phyloP scores from a whole-genome alignment of 2,329 filamentous ascomycete genomes.

The Aureobasidium sp. region DNA sequence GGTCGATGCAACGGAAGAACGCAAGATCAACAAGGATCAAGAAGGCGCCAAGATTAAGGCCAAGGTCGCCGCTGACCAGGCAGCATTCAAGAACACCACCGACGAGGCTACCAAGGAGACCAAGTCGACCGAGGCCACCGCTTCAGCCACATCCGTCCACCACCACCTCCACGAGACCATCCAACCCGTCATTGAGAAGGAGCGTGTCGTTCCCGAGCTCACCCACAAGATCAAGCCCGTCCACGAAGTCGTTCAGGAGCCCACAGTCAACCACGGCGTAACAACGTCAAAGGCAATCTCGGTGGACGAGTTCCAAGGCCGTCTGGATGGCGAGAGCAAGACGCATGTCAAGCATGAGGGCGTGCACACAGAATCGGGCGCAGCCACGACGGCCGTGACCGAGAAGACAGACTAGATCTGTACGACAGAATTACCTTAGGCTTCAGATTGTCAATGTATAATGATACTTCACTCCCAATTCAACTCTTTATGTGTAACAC shows the following conservation, averaged over 20 bases:
- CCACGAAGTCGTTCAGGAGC: conserved; percentile 46
- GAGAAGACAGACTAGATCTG: not conserved
- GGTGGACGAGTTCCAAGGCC: conserved; percentile 20
- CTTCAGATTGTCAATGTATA: not conserved
- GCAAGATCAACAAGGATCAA: conserved; percentile 49
- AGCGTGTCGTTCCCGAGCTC: conserved; percentile 55
- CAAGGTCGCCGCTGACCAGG: conserved; percentile 16
- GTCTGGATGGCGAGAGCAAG: conserved; percentile 12
- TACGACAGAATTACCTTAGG: not conserved
- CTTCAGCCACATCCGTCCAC: conserved; percentile 55
- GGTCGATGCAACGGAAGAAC: conserved; percentile 49
- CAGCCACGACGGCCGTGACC: not conserved
- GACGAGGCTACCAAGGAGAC: conserved; percentile 32
- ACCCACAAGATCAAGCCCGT: conserved; percentile 64
- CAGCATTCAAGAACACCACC: conserved; percentile 16
- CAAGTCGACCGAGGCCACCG: conserved; percentile 37
- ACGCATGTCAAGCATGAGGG: not conserved
- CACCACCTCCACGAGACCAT: conserved; percentile 60
- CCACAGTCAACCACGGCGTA: conserved; percentile 19
- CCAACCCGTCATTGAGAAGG: conserved; percentile 60
- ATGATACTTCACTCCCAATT: too few relatives aligned
- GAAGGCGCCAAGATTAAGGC: conserved; percentile 17
- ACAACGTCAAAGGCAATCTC: conserved; percentile 18
- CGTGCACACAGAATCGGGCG: not conserved
- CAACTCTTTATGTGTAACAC: too few relatives aligned